Base-by-base conservation (phyloP, 2,329 filamentous ascomycete species). In the Neobulgaria alba region DNA sequence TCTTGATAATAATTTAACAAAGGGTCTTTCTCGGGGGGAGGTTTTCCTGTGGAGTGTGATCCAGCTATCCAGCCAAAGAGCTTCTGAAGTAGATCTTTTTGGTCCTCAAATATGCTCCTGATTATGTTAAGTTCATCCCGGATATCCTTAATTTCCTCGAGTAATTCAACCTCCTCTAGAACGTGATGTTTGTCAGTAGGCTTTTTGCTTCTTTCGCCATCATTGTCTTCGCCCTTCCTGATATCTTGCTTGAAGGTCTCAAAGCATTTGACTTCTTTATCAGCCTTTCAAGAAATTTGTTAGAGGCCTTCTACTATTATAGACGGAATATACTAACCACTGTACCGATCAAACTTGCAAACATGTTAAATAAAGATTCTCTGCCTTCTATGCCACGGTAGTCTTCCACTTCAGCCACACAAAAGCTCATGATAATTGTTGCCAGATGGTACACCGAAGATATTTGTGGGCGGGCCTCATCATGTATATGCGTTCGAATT, bases 341-440 rank as follows among this genome's bases (percentile, higher is more conserved):
- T 26, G 7, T 7, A 26, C 12, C 12, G 23, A 26, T 7, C 7
- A 12, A 7, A 12, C 12, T 26, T 26, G 23, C 23, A 26, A 26
- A 26, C 7, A 26, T 26, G 23, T 26, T 12, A 12, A 26, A 12
- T 12, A 7, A 12, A 26, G 12, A 26, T 7, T 26, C 12, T 12
- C 7, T 26, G 7, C 12, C 12, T 26, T 12, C 23, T 12, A 26
- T 7, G 23, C 12, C 23, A 7, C 7, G 7, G 12, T 26, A 26
- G 7, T n/a, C n/a, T n/a, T n/a, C n/a, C n/a, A n/a, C n/a, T n/a
- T n/a, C n/a, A n/a, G n/a, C n/a, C n/a, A n/a, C n/a, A n/a, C n/a
- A n/a, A n/a, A n/a, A n/a, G n/a, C n/a, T n/a, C 0, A 69, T 53
- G 12, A 69, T 64, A 3, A 68, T 56, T 2, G 67, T 37, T 0